A percentile compares a stretch with the other conserved stretches of the same genome.
These are phyloP conservation scores for Trametes coccinea DNA, from an alignment of 768 basidiomycete species.

Conservation along the genomic window DNA sequence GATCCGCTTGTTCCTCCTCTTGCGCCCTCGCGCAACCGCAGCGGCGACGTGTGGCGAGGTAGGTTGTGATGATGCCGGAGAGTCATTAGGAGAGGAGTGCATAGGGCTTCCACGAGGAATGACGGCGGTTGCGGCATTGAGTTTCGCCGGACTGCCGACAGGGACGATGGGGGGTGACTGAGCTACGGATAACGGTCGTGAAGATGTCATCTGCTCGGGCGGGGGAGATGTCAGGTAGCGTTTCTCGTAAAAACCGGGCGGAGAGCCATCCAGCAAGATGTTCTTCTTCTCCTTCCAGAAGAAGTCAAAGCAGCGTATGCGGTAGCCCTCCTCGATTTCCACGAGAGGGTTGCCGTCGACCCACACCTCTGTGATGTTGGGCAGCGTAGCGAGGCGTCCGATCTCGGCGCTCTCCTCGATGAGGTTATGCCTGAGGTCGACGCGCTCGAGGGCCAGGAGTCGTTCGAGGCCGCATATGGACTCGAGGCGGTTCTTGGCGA, in stretches of 20 bases:
- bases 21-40: conserved; percentile 45
- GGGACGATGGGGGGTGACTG: conserved; percentile 63
- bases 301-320: conserved; percentile 76
- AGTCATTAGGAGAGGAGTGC: conserved; percentile 34
- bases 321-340: conserved; percentile 67
- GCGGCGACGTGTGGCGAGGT: conserved; percentile 48
- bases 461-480: conserved; percentile 95
- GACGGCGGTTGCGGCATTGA: conserved; percentile 1
- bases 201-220: conserved; percentile 53
- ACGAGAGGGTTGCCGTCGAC: conserved; percentile 82
- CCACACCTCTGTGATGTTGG: conserved; percentile 80
- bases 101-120: conserved; percentile 25
- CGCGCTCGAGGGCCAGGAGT: conserved; percentile 76
- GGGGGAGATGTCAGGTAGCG: conserved; percentile 52
- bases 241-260: conserved; percentile 72
- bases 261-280: conserved; percentile 73
- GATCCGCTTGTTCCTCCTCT: conserved; percentile 71
- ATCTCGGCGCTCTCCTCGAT: conserved; percentile 85
- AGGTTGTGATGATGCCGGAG: conserved; percentile 43
- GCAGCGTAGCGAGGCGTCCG: conserved; percentile 76
- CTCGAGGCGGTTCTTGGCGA: conserved; percentile 85
- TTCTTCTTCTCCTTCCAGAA: conserved; percentile 85
- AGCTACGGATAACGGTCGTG: conserved; percentile 48
- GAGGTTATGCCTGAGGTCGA: conserved; percentile 80
- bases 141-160: conserved; percentile 41